Conservation (phyloP, 352 stramenopile genomes). For the Aphanomyces astaci region DNA sequence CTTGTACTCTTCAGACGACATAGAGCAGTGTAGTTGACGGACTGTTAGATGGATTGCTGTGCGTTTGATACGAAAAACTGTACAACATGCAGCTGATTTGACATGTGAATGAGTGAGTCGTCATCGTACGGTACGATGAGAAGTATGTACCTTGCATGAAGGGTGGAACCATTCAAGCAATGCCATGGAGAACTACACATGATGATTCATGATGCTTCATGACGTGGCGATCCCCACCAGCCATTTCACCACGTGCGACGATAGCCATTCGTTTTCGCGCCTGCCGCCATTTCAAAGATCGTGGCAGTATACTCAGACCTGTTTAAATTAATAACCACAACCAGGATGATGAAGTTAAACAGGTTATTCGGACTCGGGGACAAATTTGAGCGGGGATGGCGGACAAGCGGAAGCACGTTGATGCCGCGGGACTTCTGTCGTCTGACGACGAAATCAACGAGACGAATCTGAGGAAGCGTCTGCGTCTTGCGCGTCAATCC, state of each 20-base stretch:
- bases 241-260: background rate
- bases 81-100: too few species aligned
- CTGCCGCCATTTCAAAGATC: background rate
- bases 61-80: too few species aligned
- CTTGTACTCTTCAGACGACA: too few species aligned
- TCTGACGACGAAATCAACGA: constrained; percentile 5
- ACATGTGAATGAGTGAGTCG: too few species aligned
- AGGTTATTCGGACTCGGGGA: background rate
- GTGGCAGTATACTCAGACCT: background rate
- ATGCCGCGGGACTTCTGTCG: background rate
- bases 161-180: too few species aligned
- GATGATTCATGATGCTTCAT: background rate
- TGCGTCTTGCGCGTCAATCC: background rate
- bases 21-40: too few species aligned
- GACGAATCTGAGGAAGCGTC: constrained; percentile 2
- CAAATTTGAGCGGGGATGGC: background rate
- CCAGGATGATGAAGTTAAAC: background rate
- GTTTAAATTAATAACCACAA: background rate
- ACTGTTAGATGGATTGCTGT: too few species aligned
- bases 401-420: constrained; percentile 1
- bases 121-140: too few species aligned
- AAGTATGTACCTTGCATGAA: too few species aligned
- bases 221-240: background rate
- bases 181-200: background rate
- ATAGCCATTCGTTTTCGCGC: background rate